Base-by-base conservation (phyloP, 371 early-diverging fungal genomes). In the Mucor sp. region DNA sequence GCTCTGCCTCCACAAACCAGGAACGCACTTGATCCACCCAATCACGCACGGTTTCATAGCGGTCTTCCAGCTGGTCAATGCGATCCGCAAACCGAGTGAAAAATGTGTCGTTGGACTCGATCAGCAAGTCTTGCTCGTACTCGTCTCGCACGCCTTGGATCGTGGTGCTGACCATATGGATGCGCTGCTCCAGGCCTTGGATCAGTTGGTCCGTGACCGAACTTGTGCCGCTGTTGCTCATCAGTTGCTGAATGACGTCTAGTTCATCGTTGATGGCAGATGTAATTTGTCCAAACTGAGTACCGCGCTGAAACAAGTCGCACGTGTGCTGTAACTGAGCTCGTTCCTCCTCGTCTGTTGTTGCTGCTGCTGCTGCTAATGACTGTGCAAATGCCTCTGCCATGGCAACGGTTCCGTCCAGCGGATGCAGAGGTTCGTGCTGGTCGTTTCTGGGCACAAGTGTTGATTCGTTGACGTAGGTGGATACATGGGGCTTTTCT, bases 1-100 rank as follows among this genome's bases (percentile, higher is more conserved):
- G 70, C 33, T 81, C 79, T n/a, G 86, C 84, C 66, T 84, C 84
- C 19, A 74, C 74, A 58, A 86, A 81, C 86, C 86, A 86, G 4
- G 80, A 71, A 15, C 82, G 75, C 4, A 86, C 83, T 66, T 86
- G 80, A 50, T 85, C 83, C 12, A 83, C 81, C 81, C 84, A 82
- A 33, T 78, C 74, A 14, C 69, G 63, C 14, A 84, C 82, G 15
- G 63, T 66, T 21, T 74, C 67, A 60, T 78, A 82, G 23, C 55
- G 63, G 37, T 63, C 63, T 55, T 63, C 63, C 33, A 62, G 28
- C 12, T 57, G 44, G 33, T 64, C 65, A 14, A 64, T 57, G n/a
- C 53, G 37, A 28, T 50, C 60, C 4, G 35, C 37, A 47, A 60
- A 65, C 17, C 70, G 70, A 43, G 63, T 62, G 19, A 25, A 56